phyloP scores from a whole-genome alignment of 345 rosid genomes.

The Lepidium sativum region DNA sequence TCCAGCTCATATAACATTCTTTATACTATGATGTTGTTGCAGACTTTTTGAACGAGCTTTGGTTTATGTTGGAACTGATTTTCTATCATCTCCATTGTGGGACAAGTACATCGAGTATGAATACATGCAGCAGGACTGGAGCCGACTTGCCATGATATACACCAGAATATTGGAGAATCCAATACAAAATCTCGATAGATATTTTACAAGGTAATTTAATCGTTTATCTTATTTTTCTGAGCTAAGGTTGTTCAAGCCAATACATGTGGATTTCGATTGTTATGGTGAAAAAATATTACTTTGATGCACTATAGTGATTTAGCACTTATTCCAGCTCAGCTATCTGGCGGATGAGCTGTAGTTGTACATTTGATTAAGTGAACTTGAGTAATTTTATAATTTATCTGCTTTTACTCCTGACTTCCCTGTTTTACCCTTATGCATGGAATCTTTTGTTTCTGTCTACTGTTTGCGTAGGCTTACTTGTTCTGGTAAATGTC shows the following conservation, averaged over 20 bases:
- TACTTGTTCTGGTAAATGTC: neutral
- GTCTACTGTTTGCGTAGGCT: neutral
- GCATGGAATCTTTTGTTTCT: neutral
- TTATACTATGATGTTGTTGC: conserved; percentile 25
- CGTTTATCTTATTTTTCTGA: too few relatives aligned
- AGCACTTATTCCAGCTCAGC: too few relatives aligned
- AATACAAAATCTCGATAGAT: conserved; percentile 74
- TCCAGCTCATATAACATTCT: conserved; percentile 15
- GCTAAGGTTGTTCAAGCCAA: too few relatives aligned
- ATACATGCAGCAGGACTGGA: conserved; percentile 86
- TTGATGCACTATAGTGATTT: too few relatives aligned
- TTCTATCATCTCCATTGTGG: conserved; percentile 75
- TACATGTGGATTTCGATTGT: too few relatives aligned
- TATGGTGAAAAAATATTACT: too few relatives aligned
- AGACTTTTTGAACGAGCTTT: conserved; percentile 92
- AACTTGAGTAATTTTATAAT: neutral
- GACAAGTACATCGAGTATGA: conserved; percentile 94
- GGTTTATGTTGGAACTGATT: conserved; percentile 87
- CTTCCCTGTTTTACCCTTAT: neutral
- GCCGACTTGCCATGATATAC: conserved; percentile 65
- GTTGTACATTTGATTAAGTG: neutral
- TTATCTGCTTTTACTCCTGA: neutral
- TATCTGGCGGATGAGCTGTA: too few relatives aligned
- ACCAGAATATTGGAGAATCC: conserved; percentile 82
- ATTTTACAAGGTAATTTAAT: conserved; percentile 61